Percentiles rank a stretch among this genome's conserved stretches.
Conservation (phyloP, 768 basidiomycete genomes). For the Leucocoprinus leucothites region DNA sequence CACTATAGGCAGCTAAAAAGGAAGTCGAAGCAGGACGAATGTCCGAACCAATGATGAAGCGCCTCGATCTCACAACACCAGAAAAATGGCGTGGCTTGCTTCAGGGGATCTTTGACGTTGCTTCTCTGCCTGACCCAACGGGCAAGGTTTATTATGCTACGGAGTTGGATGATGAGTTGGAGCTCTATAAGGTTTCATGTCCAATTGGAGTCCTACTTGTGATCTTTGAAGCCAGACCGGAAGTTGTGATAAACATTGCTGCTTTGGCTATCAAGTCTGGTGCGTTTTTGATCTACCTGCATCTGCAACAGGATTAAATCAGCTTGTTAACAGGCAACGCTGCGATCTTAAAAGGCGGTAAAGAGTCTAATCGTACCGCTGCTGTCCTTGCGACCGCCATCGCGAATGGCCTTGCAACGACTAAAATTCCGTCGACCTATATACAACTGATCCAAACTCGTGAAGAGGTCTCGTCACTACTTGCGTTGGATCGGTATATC, state of each 20-base stretch:
- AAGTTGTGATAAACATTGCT: conserved; percentile 97
- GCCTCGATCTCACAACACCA: conserved; percentile 72
- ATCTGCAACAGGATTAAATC: background rate
- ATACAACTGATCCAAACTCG: conserved; percentile 92
- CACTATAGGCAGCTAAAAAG: conserved; percentile 60
- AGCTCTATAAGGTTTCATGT: conserved; percentile 92
- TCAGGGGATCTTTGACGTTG: conserved; percentile 86
- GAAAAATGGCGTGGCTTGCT: conserved; percentile 97
- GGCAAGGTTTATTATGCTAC: conserved; percentile 85
- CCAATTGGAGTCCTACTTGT: conserved; percentile 95
- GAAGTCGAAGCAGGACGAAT: conserved; percentile 85
- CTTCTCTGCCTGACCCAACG: conserved; percentile 80
- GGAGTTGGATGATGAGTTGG: conserved; percentile 82
- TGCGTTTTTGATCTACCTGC: conserved; percentile 28
- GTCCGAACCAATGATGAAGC: conserved; percentile 77
- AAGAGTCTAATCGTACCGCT: conserved; percentile 86
- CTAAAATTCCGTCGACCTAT: conserved; percentile 72
- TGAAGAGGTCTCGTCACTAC: conserved; percentile 83
- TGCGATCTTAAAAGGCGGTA: conserved; percentile 96
- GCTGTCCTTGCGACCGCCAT: conserved; percentile 77
- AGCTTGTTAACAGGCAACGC: conserved; percentile 71
- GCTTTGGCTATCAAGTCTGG: conserved; percentile 96
- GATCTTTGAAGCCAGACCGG: conserved; percentile 96
- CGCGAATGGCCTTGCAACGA: conserved; percentile 67
- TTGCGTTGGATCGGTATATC: conserved; percentile 87